Percentiles rank a stretch among this genome's conserved stretches.
phyloP scores from a whole-genome alignment of 2,329 filamentous ascomycete genomes.

The Eutypella sp. region DNA sequence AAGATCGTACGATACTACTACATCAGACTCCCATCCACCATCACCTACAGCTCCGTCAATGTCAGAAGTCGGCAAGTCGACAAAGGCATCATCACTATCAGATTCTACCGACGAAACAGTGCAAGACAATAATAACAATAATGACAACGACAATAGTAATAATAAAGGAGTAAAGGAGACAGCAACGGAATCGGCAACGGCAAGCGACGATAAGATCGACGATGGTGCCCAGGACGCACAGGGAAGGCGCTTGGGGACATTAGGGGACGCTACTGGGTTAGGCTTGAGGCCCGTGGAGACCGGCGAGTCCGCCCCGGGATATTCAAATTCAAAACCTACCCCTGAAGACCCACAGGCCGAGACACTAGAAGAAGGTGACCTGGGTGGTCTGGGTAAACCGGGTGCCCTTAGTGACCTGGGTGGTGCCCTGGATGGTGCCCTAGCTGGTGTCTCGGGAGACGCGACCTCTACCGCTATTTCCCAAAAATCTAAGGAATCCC shows the following conservation, averaged over 20 bases:
- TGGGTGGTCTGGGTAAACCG: too few relatives aligned
- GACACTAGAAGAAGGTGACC: slow-evolving; percentile 10
- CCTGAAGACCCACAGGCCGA: slow-evolving; percentile 10
- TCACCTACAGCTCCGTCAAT: slow-evolving; percentile 46
- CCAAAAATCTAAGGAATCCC: slow-evolving; percentile 15
- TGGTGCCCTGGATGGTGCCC: too few relatives aligned
- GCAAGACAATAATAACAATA: slow-evolving; percentile 28
- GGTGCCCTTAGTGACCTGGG: too few relatives aligned
- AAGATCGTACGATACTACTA: slow-evolving; percentile 41
- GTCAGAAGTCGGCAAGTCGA: slow-evolving; percentile 55
- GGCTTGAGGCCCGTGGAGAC: slow-evolving; percentile 1
- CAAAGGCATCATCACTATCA: slow-evolving; percentile 59
- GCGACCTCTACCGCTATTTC: slow-evolving; percentile 5
- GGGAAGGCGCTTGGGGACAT: slow-evolving; percentile 4
- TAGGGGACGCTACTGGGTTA: not conserved
- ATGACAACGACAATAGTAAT: not conserved
- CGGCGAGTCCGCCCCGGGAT: slow-evolving; percentile 2
- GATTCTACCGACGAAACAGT: slow-evolving; percentile 59
- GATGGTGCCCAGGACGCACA: slow-evolving; percentile 7
- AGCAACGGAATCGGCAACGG: too few relatives aligned
- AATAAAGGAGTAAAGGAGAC: too few relatives aligned
- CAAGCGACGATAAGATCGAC: too few relatives aligned
- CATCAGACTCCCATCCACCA: slow-evolving; percentile 53
- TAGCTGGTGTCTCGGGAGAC: slow-evolving; percentile 17
- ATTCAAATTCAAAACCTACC: slow-evolving; percentile 4